phyloP scores from a whole-genome alignment of 495 filamentous ascomycete genomes.

The Penicillium tannophilum region DNA sequence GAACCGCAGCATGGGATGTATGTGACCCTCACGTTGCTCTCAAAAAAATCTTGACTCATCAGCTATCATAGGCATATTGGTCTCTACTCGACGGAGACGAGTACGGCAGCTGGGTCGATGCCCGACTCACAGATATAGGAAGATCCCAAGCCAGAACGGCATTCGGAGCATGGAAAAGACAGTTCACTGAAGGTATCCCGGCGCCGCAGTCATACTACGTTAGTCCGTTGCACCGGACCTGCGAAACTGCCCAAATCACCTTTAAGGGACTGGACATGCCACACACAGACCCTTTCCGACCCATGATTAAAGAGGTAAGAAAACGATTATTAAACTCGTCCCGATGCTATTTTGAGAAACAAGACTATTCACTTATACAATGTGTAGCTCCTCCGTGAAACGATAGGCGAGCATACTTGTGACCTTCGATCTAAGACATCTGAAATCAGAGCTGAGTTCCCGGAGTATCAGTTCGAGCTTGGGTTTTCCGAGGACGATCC shows the following conservation, averaged over 20 bases:
- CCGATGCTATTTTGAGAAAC: background rate
- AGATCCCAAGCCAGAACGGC: slow-evolving; percentile 63
- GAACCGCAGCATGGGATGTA: slow-evolving; percentile 66
- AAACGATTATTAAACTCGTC: background rate
- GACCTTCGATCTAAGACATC: slow-evolving; percentile 66
- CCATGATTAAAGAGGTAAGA: slow-evolving; percentile 66
- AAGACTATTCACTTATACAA: background rate
- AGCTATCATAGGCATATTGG: slow-evolving; percentile 62
- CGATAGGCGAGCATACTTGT: slow-evolving; percentile 77
- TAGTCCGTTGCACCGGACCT: slow-evolving; percentile 72
- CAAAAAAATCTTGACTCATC: background rate
- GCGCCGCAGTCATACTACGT: slow-evolving; percentile 69
- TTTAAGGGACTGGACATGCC: slow-evolving; percentile 61
- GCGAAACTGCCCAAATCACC: slow-evolving; percentile 63
- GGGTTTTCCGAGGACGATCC: slow-evolving; percentile 65
- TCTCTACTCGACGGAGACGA: slow-evolving; percentile 70
- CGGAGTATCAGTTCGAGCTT: slow-evolving; percentile 61
- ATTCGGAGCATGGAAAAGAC: slow-evolving; percentile 62
- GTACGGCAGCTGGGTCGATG: slow-evolving; percentile 69
- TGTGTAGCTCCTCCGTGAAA: slow-evolving; percentile 63
- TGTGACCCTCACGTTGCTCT: slow-evolving; percentile 11
- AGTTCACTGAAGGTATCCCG: slow-evolving; percentile 59
- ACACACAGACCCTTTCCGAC: slow-evolving; percentile 53
- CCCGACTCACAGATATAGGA: slow-evolving; percentile 66
- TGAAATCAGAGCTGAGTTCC: slow-evolving; percentile 60